Evolutionary conservation across 371 early-diverging fungal species (phyloP), one percentile per base, ranked within the genome.

Genomic region (Capillidium rhysosporum): DNA sequence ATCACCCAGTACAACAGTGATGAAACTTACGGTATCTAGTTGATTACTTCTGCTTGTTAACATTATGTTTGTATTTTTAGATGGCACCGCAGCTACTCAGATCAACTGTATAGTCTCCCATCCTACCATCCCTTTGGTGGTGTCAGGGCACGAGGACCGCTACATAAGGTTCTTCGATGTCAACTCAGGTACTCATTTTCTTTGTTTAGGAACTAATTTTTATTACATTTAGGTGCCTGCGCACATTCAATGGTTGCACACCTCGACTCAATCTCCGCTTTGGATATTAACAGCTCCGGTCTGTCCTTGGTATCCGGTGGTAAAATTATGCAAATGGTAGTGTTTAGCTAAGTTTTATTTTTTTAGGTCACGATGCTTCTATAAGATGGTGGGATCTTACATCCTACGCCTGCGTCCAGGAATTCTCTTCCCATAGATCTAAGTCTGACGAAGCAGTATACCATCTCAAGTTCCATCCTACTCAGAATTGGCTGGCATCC

Each of bases 361-460:
- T 46, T 24, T 26, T 59, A 73, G 82, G 85, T 0, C 87, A 91
- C 65, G 88, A 91, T 63, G 71, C 80, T 40, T 79, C 84, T 2
- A 69, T 87, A 23, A 72, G 86, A 41, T 64, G 82, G 63, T 91
- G 89, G 87, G 86, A 89, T 61, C 64, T 86, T 31, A 59, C 67
- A 18, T 69, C 71, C n/a, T 69, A 70, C 38, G 58, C 69, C 16
- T 85, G 84, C 65, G 57, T 82, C 18, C 86, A 88, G 61, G 86
- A 86, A 61, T 77, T 84, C 56, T 71, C 79, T 21, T 73, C 83
- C 0, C 88, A 87, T 57, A 64, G 85, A 21, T 69, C 70, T 55
- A 84, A 85, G 63, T 73, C 75, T 26, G 79, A 82, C 58, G 87
- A 88, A 63, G 85, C 84, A 25, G 82, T 91, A 1, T 70, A 81